These are phyloP conservation scores for Cryptococcus wingfieldii DNA, from an alignment of 1,284 basidiomycete genomes.

Conservation along the genomic window DNA sequence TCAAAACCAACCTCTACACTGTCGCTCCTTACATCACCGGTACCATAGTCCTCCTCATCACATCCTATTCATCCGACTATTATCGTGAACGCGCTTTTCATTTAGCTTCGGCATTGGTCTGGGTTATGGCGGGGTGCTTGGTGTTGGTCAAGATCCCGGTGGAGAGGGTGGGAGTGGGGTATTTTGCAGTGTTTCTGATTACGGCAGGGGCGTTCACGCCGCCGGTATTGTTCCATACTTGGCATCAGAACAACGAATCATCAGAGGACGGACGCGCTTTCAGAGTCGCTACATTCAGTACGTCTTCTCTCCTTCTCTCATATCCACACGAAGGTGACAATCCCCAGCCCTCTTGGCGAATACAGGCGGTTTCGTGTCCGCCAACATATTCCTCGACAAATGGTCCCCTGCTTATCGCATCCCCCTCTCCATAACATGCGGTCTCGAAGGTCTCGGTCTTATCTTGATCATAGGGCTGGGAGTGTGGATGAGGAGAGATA, in stretches of 20 bases:
- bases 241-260: conserved; percentile 26
- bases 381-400: conserved; percentile 23
- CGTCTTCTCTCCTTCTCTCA: neutral
- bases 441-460: conserved; percentile 12
- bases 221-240: conserved; percentile 22
- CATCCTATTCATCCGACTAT: conserved; percentile 21
- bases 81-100: conserved; percentile 27
- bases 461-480: conserved; percentile 11
- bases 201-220: conserved; percentile 25
- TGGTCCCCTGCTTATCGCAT: conserved; percentile 15
- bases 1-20: conserved; percentile 34
- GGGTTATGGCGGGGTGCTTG: conserved; percentile 20
- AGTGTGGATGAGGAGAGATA: conserved; percentile 16
- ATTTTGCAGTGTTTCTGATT: conserved; percentile 32
- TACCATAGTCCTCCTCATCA: conserved; percentile 17
- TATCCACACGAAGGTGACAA: neutral
- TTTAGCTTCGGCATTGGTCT: conserved; percentile 15
- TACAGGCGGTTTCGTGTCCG: conserved; percentile 19
- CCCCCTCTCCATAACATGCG: conserved; percentile 14
- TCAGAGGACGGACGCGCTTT: conserved; percentile 25
- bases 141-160: conserved; percentile 22
- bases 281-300: conserved; percentile 19
- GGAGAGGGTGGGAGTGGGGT: conserved; percentile 13
- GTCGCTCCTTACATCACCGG: conserved; percentile 27
- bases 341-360: conserved; percentile 20